A percentile compares a stretch with the other conserved stretches of the same genome.
Evolutionary conservation across 2,329 filamentous ascomycete species (phyloP).

Genomic region (Akanthomyces muscarius): DNA sequence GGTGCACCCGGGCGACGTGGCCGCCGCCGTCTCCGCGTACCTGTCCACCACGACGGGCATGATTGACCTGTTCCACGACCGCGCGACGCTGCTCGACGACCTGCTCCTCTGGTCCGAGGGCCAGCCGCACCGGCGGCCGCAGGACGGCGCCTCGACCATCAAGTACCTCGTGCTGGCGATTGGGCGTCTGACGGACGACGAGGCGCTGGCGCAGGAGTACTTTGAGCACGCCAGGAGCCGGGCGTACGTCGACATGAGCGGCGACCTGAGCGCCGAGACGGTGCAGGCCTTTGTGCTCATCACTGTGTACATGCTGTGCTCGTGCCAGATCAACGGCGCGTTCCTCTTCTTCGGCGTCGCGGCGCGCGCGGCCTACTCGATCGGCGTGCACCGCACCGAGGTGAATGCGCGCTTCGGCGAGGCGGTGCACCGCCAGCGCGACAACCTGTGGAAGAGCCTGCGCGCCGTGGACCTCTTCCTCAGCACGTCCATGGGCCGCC

Average conservation of each 20-base stretch:
- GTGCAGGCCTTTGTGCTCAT: conserved; percentile 49
- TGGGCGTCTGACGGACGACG: conserved; percentile 40
- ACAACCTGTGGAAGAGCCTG: conserved; percentile 52
- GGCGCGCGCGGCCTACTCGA: conserved; percentile 48
- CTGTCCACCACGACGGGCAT: conserved; percentile 41
- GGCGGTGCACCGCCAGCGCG: conserved; percentile 40
- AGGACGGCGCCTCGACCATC: conserved; percentile 39
- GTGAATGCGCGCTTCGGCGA: conserved; percentile 50
- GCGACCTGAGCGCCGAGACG: conserved; percentile 45
- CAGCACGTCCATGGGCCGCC: conserved; percentile 51
- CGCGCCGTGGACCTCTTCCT: conserved; percentile 50
- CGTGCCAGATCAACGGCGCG: conserved; percentile 52
- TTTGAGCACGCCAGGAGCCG: conserved; percentile 48
- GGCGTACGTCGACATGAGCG: conserved; percentile 42
- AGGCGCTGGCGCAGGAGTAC: conserved; percentile 39
- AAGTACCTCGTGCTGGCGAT: conserved; percentile 50
- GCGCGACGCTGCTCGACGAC: conserved; percentile 34
- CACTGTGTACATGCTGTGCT: conserved; percentile 51
- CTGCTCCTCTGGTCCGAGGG: conserved; percentile 39
- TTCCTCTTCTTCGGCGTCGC: conserved; percentile 53
- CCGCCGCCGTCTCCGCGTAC: conserved; percentile 33
- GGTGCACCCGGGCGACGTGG: conserved; percentile 27
- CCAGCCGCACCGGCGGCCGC: conserved; percentile 28
- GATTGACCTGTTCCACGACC: conserved; percentile 45
- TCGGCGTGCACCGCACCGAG: conserved; percentile 51